phyloP scores from a whole-genome alignment of 441 rosid genomes.

The Euphorbia celastroides region DNA sequence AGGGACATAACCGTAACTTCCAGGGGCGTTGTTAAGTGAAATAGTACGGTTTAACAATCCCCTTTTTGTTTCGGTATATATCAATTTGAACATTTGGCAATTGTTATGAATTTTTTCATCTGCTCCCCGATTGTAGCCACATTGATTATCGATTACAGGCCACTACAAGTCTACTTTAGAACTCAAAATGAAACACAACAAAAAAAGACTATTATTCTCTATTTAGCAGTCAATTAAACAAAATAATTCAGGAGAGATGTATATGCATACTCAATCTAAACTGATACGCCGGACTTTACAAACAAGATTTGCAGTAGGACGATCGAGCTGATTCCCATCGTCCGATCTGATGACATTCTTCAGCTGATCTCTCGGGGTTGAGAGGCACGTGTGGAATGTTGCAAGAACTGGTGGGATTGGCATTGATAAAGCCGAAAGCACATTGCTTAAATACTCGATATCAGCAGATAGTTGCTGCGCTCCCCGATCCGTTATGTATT shows the following conservation, averaged over 20 bases:
- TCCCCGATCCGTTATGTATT: slow-evolving; percentile 76
- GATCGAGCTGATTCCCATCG: slow-evolving; percentile 75
- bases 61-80: too few species aligned
- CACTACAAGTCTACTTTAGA: too few species aligned
- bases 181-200: too few species aligned
- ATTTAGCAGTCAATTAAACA: neutral
- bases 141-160: too few species aligned
- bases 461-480: slow-evolving; percentile 87
- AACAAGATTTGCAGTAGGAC: slow-evolving; percentile 76
- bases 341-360: slow-evolving; percentile 68
- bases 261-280: slow-evolving; percentile 41
- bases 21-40: too few species aligned
- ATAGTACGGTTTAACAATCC: too few species aligned
- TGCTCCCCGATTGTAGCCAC: too few species aligned
- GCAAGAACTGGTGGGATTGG: slow-evolving; percentile 71
- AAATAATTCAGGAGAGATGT: neutral
- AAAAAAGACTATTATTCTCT: neutral
- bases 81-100: too few species aligned
- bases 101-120: too few species aligned
- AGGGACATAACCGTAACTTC: too few species aligned
- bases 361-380: slow-evolving; percentile 74
- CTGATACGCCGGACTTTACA: slow-evolving; percentile 81
- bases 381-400: slow-evolving; percentile 82
- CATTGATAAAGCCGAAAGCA: slow-evolving; percentile 91
- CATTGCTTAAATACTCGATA: slow-evolving; percentile 91